Evolutionary conservation across 2,329 filamentous ascomycete species (phyloP), one percentile per base, ranked within the genome.

Genomic region (Cordyceps javanica): DNA sequence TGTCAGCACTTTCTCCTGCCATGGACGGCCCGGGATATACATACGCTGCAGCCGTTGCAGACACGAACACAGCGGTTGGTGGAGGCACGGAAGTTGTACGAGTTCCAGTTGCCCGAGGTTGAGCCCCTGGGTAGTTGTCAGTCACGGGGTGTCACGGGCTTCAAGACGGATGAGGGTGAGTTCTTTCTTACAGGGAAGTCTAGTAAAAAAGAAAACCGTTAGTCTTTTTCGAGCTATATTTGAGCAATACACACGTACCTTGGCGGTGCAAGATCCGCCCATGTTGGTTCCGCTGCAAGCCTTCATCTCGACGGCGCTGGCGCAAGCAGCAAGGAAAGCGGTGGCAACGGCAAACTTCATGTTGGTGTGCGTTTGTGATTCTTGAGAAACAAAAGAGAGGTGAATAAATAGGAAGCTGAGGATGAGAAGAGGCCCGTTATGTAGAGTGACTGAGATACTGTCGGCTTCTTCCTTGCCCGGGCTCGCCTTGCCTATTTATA

Each of bases 71-170:
- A 59, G 28, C 50, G 57, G 57, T 59, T 59, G 51, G 21, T 46
- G 32, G 50, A 55, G 6, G 57, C 50, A n/a, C 57, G 57, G 50
- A 54, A 59, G 44, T 59, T 59, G 57, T 59, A 59, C 32, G 57
- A 59, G 21, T 55, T 55, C 50, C 49, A 59, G 42, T 14, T 59
- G 32, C 57, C 57, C 34, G 54, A 56, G 11, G n/a, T 38, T 1
- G 54, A 56, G 30, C 55, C 55, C 46, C 55, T 57, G 16, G n/a
- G 11, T 19, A n/a, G 7, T 19, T n/a, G 46, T 57, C 48, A 57
- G 55, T 44, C 14, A 48, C 19, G 11, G n/a, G 9, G 11, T 14
- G n/a, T n/a, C n/a, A n/a, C 0, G n/a, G 21, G 38, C 6, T 19
- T 11, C 1, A 10, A 11, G 21, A 13, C 13, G 13, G 19, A n/a